These are phyloP conservation scores for Daldinia sp. DNA, from an alignment of 2,329 filamentous ascomycete genomes.

Conservation along the genomic window DNA sequence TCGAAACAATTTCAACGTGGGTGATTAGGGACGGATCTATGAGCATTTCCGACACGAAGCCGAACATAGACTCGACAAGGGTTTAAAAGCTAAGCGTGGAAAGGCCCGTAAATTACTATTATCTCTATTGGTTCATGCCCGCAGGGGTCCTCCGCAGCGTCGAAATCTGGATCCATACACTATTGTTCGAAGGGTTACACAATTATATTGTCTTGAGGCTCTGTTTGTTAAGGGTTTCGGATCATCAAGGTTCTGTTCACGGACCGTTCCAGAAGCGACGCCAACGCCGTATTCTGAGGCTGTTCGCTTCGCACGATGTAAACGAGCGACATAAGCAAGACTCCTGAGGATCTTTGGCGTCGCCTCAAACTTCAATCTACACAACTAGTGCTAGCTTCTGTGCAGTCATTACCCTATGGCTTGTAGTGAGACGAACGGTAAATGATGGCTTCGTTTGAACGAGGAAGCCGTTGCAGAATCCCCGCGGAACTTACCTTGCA, in stretches of 20 bases:
- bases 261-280: constrained; percentile 19
- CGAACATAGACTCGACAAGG: constrained; percentile 15
- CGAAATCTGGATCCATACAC: constrained; percentile 14
- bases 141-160: constrained; percentile 12
- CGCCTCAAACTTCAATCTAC: constrained; percentile 10
- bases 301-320: neutral
- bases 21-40: constrained; percentile 1
- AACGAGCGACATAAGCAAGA: neutral
- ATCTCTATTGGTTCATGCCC: constrained; percentile 16
- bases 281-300: constrained; percentile 10
- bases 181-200: constrained; percentile 34
- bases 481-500: neutral
- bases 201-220: constrained; percentile 22
- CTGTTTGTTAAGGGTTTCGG: constrained; percentile 28
- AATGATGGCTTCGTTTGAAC: constrained; percentile 15
- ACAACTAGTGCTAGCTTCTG: constrained; percentile 3
- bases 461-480: neutral
- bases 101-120: constrained; percentile 1
- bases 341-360: constrained; percentile 18
- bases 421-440: constrained; percentile 28
- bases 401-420: constrained; percentile 29
- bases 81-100: constrained; percentile 17
- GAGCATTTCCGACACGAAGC: constrained; percentile 9
- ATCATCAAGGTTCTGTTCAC: constrained; percentile 4
- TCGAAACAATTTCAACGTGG: neutral